These are phyloP conservation scores for Annulohypoxylon stygium DNA, from an alignment of 495 filamentous ascomycete genomes.

Conservation along the genomic window DNA sequence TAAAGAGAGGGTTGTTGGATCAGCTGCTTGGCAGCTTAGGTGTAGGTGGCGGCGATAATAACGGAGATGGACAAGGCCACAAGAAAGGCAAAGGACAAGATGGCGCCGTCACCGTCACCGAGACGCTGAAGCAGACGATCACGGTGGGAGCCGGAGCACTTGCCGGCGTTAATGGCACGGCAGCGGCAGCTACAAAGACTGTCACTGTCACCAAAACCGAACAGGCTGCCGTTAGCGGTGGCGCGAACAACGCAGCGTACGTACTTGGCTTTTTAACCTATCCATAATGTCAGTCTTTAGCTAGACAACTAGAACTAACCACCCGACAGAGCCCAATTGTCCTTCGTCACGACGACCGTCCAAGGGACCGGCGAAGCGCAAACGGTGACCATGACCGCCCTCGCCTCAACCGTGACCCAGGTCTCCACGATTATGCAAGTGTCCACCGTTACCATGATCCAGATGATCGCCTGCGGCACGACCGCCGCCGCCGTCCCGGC, in stretches of 20 bases:
- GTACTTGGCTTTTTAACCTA: not conserved
- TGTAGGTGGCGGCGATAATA: conserved; percentile 24
- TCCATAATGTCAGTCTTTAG: not conserved
- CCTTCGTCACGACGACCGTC: conserved; percentile 57
- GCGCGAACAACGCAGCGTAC: conserved; percentile 27
- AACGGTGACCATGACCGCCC: conserved; percentile 59
- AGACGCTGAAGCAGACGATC: conserved; percentile 53
- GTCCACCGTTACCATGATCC: conserved; percentile 48
- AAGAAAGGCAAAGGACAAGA: conserved; percentile 29
- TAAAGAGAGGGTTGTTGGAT: conserved; percentile 45
- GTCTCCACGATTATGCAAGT: conserved; percentile 46
- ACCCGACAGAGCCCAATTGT: conserved; percentile 46
- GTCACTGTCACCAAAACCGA: conserved; percentile 55
- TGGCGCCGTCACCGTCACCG: conserved; percentile 54
- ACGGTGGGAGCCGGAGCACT: conserved; percentile 41
- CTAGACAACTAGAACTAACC: not conserved
- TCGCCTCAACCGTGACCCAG: conserved; percentile 53
- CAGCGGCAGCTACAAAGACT: conserved; percentile 45
- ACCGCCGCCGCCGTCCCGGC: conserved; percentile 30
- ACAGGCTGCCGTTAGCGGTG: conserved; percentile 23
- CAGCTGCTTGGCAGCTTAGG: conserved; percentile 43
- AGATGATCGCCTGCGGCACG: conserved; percentile 46
- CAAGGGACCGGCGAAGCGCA: conserved; percentile 51
- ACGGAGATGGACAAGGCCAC: conserved; percentile 24
- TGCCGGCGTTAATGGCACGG: conserved; percentile 48